A percentile compares a stretch with the other conserved stretches of the same genome.
phyloP scores from a whole-genome alignment of 805 yeast genomes.

The Ogataea ramenticola region DNA sequence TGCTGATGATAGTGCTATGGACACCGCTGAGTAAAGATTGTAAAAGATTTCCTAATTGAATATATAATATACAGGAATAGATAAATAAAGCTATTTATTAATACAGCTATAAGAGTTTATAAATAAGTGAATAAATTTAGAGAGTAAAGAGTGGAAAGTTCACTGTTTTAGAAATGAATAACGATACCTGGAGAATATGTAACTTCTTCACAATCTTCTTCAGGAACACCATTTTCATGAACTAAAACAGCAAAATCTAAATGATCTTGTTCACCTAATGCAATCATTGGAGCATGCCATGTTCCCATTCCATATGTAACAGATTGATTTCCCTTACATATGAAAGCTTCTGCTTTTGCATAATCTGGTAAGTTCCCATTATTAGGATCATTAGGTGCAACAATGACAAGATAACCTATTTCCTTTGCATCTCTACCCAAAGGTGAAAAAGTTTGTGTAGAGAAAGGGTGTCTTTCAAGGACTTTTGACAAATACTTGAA shows the following conservation, averaged over 20 bases:
- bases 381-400: constrained; percentile 47
- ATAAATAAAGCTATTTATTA: too few species aligned
- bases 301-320: constrained; percentile 80
- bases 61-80: too few species aligned
- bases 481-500: constrained; percentile 50
- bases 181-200: constrained; percentile 54
- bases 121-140: too few species aligned
- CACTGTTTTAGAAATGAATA: constrained; percentile 19
- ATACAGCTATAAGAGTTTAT: neutral
- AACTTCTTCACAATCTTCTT: constrained; percentile 80
- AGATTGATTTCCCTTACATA: constrained; percentile 77
- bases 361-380: constrained; percentile 52
- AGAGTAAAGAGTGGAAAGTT: neutral
- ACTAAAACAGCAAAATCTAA: constrained; percentile 85
- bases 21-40: constrained; percentile 14
- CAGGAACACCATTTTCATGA: constrained; percentile 72
- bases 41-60: neutral
- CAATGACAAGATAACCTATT: constrained; percentile 69
- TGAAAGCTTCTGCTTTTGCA: constrained; percentile 54
- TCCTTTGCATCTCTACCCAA: constrained; percentile 55
- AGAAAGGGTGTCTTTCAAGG: constrained; percentile 82
- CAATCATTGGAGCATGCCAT: constrained; percentile 98
- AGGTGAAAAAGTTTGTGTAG: constrained; percentile 89
- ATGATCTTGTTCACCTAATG: constrained; percentile 42
- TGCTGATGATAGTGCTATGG: constrained; percentile 27